Evolutionary conservation across 768 basidiomycete species (phyloP).

Genomic region (Russula ochroleuca): DNA sequence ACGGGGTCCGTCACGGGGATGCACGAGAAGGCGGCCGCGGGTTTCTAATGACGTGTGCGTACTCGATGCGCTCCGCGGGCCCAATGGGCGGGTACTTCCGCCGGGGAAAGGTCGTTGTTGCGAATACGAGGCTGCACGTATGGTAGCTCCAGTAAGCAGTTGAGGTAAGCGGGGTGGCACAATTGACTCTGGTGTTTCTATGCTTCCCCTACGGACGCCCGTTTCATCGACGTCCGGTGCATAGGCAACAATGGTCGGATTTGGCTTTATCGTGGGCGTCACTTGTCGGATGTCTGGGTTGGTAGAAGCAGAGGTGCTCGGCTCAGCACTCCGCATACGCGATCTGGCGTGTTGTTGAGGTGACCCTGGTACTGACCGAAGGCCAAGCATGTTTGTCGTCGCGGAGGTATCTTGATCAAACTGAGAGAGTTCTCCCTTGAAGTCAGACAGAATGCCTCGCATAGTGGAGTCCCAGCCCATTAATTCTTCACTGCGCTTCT

Average conservation of each 20-base stretch:
- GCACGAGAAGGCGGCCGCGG: conserved; percentile 50
- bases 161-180: conserved; percentile 3
- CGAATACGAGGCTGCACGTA: conserved; percentile 21
- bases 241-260: conserved; percentile 21
- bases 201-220: neutral
- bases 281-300: conserved; percentile 1
- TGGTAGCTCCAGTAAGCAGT: conserved; percentile 18
- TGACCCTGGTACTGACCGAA: conserved; percentile 57
- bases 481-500: conserved; percentile 35
- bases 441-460: conserved; percentile 63
- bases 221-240: conserved; percentile 19
- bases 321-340: conserved; percentile 31
- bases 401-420: conserved; percentile 49
- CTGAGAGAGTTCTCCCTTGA: conserved; percentile 66
- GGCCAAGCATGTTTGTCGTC: conserved; percentile 48
- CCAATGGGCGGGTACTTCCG: conserved; percentile 26
- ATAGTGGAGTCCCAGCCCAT: conserved; percentile 46
- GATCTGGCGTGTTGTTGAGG: conserved; percentile 28
- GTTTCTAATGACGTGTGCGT: conserved; percentile 35
- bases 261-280: conserved; percentile 8
- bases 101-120: conserved; percentile 26
- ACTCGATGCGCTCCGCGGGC: conserved; percentile 30
- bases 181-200: conserved; percentile 2
- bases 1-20: too few relatives aligned
- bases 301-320: conserved; percentile 1